phyloP scores from a whole-genome alignment of 352 stramenopile genomes.

The Aphanomyces stellatus region DNA sequence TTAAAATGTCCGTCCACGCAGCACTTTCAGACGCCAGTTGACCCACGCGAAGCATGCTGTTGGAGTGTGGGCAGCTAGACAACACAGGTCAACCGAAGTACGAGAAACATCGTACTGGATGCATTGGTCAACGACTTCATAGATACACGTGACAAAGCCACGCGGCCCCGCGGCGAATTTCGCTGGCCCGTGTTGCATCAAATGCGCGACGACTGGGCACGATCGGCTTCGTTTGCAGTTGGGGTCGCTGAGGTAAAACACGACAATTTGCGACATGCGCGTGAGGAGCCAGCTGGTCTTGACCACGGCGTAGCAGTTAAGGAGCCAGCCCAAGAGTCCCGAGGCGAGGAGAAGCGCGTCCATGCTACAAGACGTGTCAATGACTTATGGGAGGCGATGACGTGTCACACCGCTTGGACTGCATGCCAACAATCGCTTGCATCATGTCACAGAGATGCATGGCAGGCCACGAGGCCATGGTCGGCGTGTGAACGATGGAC shows the following conservation, averaged over 20 bases:
- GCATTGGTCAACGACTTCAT: slow-evolving; percentile 11
- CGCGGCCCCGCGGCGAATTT: background rate
- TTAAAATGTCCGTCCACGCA: slow-evolving; percentile 3
- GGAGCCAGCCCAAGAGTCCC: slow-evolving; percentile 53
- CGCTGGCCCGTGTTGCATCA: slow-evolving; percentile 30
- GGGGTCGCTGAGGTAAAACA: slow-evolving; percentile 79
- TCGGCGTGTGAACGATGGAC: slow-evolving; percentile 29
- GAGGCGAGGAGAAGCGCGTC: slow-evolving; percentile 76
- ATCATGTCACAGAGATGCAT: slow-evolving; percentile 6
- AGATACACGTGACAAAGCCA: slow-evolving; percentile 6
- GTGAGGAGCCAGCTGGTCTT: slow-evolving; percentile 50
- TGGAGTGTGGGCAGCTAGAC: slow-evolving; percentile 14
- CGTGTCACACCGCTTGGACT: slow-evolving; percentile 9
- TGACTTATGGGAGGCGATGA: too few species aligned
- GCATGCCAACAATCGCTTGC: slow-evolving; percentile 15
- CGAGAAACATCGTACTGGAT: slow-evolving; percentile 13
- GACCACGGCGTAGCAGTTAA: slow-evolving; percentile 54
- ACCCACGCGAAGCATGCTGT: slow-evolving; percentile 6
- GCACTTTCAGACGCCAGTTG: background rate
- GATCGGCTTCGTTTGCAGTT: slow-evolving; percentile 77
- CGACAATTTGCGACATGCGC: slow-evolving; percentile 78
- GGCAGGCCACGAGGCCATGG: slow-evolving; percentile 52
- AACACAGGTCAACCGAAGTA: background rate
- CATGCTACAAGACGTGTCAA: too few species aligned
- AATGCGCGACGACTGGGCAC: slow-evolving; percentile 66